These are phyloP conservation scores for Calocybe indica DNA, from an alignment of 768 basidiomycete genomes.

Conservation along the genomic window DNA sequence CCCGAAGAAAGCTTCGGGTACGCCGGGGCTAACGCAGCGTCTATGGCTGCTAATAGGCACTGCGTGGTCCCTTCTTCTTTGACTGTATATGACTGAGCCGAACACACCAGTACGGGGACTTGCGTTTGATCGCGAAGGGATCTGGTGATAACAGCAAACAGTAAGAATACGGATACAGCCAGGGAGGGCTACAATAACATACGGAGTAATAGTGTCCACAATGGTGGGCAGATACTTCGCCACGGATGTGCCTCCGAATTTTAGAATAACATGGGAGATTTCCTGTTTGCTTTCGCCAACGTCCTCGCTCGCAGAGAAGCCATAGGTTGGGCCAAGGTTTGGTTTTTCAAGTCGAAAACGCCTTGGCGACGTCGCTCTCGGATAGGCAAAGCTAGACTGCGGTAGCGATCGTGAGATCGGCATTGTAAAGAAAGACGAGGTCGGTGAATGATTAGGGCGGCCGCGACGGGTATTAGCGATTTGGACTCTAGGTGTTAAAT, in stretches of 20 bases:
- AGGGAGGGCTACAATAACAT: neutral
- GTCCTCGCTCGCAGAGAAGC: too few relatives aligned
- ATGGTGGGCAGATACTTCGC: slow-evolving; percentile 5
- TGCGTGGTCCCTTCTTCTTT: slow-evolving; percentile 8
- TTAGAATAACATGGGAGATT: slow-evolving; percentile 1
- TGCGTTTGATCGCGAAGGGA: neutral
- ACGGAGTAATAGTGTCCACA: slow-evolving; percentile 5
- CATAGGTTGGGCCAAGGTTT: too few relatives aligned
- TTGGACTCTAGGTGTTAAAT: too few relatives aligned
- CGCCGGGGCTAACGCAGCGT: neutral
- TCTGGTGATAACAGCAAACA: neutral
- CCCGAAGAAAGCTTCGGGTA: neutral
- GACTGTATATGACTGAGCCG: slow-evolving; percentile 6
- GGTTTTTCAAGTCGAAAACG: too few relatives aligned
- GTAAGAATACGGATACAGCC: neutral
- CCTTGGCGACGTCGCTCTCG: too few relatives aligned
- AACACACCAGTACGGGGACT: slow-evolving; percentile 5
- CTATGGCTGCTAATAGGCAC: slow-evolving; percentile 6
- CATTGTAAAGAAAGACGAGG: too few relatives aligned
- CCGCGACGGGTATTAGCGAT: too few relatives aligned
- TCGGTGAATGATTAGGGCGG: too few relatives aligned
- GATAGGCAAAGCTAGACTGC: too few relatives aligned
- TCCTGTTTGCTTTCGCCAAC: neutral
- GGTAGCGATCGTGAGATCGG: too few relatives aligned
- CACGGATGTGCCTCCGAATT: slow-evolving; percentile 7